phyloP scores from a whole-genome alignment of 441 rosid genomes.

The Populus hybrid region DNA sequence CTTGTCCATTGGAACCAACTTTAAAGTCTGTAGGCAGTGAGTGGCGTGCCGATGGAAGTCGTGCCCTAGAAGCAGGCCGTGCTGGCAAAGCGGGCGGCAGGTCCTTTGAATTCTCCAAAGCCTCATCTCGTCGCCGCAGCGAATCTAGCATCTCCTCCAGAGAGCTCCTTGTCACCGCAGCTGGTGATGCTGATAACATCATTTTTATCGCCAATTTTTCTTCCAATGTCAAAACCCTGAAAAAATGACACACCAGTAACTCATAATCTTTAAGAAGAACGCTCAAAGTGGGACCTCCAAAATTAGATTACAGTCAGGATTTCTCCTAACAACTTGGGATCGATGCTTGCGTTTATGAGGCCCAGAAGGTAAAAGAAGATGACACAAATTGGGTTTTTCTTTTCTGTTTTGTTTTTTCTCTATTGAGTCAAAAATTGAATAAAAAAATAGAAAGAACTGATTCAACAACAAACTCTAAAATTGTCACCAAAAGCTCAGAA shows the following conservation, averaged over 20 bases:
- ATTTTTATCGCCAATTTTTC: conserved; percentile 21
- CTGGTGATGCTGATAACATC: conserved; percentile 64
- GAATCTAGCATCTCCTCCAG: conserved; percentile 95
- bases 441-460: neutral
- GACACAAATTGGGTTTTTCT: neutral
- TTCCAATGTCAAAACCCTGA: conserved; percentile 20
- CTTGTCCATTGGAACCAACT: conserved; percentile 31
- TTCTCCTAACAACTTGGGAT: neutral
- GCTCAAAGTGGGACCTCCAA: neutral
- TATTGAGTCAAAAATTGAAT: neutral
- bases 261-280: neutral
- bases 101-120: conserved; percentile 63
- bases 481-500: neutral
- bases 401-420: neutral
- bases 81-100: conserved; percentile 90
- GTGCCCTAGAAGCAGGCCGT: conserved; percentile 81
- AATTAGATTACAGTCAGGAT: neutral
- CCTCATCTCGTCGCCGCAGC: conserved; percentile 66
- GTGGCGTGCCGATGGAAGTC: conserved; percentile 73
- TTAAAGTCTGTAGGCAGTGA: conserved; percentile 65
- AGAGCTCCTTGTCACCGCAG: conserved; percentile 63
- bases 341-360: neutral
- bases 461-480: neutral
- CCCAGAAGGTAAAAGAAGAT: neutral
- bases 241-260: neutral